These are phyloP conservation scores for Fusarium verticillioides DNA, from an alignment of 2,329 filamentous ascomycete genomes.

Conservation along the genomic window DNA sequence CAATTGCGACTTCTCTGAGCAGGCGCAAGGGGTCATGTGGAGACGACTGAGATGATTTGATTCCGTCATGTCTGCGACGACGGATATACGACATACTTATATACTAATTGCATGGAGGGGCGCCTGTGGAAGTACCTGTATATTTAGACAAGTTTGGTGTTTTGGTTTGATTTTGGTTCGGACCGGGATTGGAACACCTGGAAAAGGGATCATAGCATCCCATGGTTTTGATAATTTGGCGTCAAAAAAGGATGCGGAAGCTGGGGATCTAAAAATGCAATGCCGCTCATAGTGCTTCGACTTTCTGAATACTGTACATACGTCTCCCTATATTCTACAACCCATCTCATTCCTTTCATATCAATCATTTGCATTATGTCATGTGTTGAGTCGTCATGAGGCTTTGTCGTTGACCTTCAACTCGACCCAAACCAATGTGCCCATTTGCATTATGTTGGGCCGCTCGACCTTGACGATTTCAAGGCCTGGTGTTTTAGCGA, in stretches of 20 bases:
- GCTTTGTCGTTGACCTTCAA: slow-evolving; percentile 54
- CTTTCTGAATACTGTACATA: slow-evolving; percentile 43
- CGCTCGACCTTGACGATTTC: slow-evolving; percentile 66
- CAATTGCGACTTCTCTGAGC: slow-evolving; percentile 22
- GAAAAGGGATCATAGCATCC: slow-evolving; percentile 31
- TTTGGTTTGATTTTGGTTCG: slow-evolving; percentile 38
- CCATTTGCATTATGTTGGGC: slow-evolving; percentile 63
- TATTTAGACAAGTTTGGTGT: slow-evolving; percentile 44
- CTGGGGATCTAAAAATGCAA: slow-evolving; percentile 37
- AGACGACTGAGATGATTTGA: slow-evolving; percentile 38
- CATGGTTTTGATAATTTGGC: slow-evolving; percentile 33
- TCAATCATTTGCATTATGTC: neutral
- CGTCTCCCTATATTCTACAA: slow-evolving; percentile 39
- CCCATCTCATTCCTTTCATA: slow-evolving; percentile 31
- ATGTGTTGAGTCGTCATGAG: slow-evolving; percentile 8
- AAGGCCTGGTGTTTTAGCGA: slow-evolving; percentile 60
- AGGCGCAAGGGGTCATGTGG: slow-evolving; percentile 35
- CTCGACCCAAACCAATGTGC: slow-evolving; percentile 70
- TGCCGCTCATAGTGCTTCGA: slow-evolving; percentile 44
- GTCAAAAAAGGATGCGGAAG: slow-evolving; percentile 32
- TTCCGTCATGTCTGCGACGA: slow-evolving; percentile 42
- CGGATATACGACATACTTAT: slow-evolving; percentile 37
- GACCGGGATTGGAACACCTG: slow-evolving; percentile 37
- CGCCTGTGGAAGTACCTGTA: slow-evolving; percentile 48
- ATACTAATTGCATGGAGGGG: slow-evolving; percentile 43